Percentiles rank a stretch among this genome's conserved stretches.
phyloP scores from a whole-genome alignment of 257 asterid genomes.

The Jacaranda mimosifolia region DNA sequence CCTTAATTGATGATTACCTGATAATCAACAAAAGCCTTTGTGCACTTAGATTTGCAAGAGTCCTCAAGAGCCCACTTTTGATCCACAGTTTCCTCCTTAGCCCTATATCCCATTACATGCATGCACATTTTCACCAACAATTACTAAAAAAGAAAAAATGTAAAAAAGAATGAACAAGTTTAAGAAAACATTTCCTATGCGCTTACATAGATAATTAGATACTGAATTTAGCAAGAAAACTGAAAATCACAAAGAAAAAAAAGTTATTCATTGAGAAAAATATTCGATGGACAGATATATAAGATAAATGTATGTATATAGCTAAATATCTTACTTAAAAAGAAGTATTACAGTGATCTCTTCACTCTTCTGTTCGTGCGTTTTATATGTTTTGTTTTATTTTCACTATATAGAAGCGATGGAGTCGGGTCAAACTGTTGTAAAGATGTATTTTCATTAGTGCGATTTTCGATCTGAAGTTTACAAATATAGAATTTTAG shows the following conservation, averaged over 20 bases:
- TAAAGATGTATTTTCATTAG: background rate
- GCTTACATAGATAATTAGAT: constrained; percentile 30
- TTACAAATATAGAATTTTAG: too few relatives aligned
- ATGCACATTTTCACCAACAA: background rate
- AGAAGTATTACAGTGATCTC: background rate
- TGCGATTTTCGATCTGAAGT: background rate
- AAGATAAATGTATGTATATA: background rate
- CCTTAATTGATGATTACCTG: constrained; percentile 27
- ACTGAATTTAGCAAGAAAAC: constrained; percentile 9
- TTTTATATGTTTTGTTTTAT: background rate
- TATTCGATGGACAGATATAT: background rate
- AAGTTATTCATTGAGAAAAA: background rate
- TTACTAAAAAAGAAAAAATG: background rate
- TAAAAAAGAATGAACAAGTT: background rate
- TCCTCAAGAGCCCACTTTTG: constrained; percentile 39
- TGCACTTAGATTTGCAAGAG: constrained; percentile 39
- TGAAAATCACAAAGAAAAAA: background rate
- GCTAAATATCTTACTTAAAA: background rate
- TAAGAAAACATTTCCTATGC: background rate
- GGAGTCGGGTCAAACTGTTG: background rate
- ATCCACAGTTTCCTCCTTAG: constrained; percentile 32
- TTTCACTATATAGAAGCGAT: background rate
- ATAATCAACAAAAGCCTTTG: constrained; percentile 39
- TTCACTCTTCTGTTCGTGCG: background rate
- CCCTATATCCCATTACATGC: constrained; percentile 15